Conservation (phyloP, 768 basidiomycete species). For the Solioccasus polychromus region DNA sequence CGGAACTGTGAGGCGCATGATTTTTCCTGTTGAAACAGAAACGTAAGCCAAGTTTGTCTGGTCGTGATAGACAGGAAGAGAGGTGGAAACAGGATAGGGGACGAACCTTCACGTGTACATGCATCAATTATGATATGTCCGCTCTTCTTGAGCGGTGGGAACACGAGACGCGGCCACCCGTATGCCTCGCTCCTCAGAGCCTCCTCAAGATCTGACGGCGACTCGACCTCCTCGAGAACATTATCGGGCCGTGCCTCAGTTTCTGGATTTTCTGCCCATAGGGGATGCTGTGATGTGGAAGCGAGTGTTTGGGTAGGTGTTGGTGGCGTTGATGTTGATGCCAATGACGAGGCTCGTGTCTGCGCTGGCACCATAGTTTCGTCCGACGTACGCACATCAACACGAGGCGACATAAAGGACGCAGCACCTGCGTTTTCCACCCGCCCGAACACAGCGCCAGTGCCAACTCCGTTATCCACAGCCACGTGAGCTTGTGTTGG, state of each 20-base stretch:
- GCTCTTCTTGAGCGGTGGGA: conserved; percentile 87
- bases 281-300: conserved; percentile 7
- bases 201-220: conserved; percentile 42
- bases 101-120: conserved; percentile 75
- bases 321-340: conserved; percentile 15
- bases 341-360: conserved; percentile 8
- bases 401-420: conserved; percentile 24
- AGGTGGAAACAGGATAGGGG: conserved; percentile 6
- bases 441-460: conserved; percentile 15
- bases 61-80: conserved; percentile 1
- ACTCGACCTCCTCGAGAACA: conserved; percentile 9
- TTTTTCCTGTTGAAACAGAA: conserved; percentile 56
- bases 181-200: conserved; percentile 73
- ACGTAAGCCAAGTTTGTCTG: neutral
- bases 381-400: conserved; percentile 16
- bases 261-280: neutral
- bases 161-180: conserved; percentile 86
- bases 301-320: conserved; percentile 6
- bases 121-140: conserved; percentile 92
- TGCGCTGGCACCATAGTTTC: conserved; percentile 12
- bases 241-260: conserved; percentile 1
- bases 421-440: conserved; percentile 15
- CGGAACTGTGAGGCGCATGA: conserved; percentile 88
- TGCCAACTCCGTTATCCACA: conserved; percentile 18
- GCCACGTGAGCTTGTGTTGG: conserved; percentile 13